Conservation (phyloP, 768 basidiomycete genomes). For the Naganishia vaughanmartiniae region DNA sequence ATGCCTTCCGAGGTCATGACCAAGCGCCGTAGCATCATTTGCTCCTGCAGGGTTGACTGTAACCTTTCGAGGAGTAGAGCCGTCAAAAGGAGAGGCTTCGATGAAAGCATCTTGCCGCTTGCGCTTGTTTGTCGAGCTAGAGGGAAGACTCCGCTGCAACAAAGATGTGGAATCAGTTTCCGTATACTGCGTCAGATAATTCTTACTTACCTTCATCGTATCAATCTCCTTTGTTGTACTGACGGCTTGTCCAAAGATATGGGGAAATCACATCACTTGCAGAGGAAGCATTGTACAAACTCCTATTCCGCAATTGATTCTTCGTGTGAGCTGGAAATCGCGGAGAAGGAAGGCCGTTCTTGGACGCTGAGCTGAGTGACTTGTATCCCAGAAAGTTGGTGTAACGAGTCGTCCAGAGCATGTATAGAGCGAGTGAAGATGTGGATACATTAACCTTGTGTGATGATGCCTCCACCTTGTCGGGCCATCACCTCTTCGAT, state of each 20-base stretch:
- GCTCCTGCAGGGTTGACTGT: neutral
- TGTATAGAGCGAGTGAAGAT: too few species aligned
- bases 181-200: neutral
- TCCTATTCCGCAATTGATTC: too few species aligned
- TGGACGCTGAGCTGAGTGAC: too few species aligned
- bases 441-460: too few species aligned
- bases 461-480: neutral
- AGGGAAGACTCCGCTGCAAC: conserved; percentile 18
- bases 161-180: neutral
- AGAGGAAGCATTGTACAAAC: neutral
- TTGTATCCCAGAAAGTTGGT: too few species aligned
- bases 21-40: neutral
- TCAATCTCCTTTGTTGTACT: neutral
- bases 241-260: neutral
- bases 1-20: neutral
- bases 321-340: too few species aligned
- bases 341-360: too few species aligned
- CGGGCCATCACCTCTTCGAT: conserved; percentile 5
- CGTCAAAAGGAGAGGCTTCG: neutral
- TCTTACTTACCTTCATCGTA: neutral
- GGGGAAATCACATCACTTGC: neutral
- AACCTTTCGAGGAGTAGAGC: neutral
- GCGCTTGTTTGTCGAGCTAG: conserved; percentile 16
- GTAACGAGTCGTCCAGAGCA: too few species aligned
- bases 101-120: conserved; percentile 13